Conservation (phyloP, 177 flowering plant genomes). For the Tripterygium wilfordii region DNA sequence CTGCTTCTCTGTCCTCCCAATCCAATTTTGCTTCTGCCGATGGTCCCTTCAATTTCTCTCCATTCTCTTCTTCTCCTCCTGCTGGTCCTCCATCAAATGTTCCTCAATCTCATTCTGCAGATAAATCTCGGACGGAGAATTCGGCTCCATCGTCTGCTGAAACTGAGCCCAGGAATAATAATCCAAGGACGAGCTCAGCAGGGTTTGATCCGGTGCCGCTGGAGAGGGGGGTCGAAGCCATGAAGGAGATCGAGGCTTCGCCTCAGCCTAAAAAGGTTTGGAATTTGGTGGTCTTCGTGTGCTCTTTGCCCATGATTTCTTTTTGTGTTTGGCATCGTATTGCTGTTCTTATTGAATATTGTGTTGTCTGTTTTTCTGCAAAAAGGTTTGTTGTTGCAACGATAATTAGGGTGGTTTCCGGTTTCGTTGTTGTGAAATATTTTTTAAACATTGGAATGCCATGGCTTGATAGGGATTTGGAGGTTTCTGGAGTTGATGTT, state of each 20-base stretch:
- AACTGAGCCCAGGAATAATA: conserved; percentile 67
- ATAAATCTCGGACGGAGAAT: conserved; percentile 10
- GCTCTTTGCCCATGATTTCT: neutral
- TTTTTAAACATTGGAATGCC: too few species aligned
- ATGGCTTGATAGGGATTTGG: too few species aligned
- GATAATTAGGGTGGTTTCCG: too few species aligned
- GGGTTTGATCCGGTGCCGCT: conserved; percentile 93
- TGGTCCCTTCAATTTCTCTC: conserved; percentile 43
- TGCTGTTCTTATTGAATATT: neutral
- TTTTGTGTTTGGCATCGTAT: neutral
- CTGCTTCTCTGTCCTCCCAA: conserved; percentile 31
- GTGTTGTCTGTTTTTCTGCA: too few species aligned
- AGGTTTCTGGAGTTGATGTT: too few species aligned
- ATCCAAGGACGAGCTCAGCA: conserved; percentile 75
- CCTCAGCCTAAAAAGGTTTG: conserved; percentile 56
- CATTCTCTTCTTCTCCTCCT: conserved; percentile 34
- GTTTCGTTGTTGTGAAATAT: too few species aligned
- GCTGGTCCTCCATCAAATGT: conserved; percentile 16
- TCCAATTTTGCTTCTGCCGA: conserved; percentile 48
- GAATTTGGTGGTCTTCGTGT: neutral
- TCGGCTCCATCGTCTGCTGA: conserved; percentile 9
- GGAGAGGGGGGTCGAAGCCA: conserved; percentile 66
- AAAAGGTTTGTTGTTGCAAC: too few species aligned
- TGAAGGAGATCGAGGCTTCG: conserved; percentile 44
- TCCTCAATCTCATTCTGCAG: conserved; percentile 6